A percentile compares a stretch with the other conserved stretches of the same genome.
These are phyloP conservation scores for Eragrostis tef DNA, from an alignment of 202 grass and related monocot genomes.

Conservation along the genomic window DNA sequence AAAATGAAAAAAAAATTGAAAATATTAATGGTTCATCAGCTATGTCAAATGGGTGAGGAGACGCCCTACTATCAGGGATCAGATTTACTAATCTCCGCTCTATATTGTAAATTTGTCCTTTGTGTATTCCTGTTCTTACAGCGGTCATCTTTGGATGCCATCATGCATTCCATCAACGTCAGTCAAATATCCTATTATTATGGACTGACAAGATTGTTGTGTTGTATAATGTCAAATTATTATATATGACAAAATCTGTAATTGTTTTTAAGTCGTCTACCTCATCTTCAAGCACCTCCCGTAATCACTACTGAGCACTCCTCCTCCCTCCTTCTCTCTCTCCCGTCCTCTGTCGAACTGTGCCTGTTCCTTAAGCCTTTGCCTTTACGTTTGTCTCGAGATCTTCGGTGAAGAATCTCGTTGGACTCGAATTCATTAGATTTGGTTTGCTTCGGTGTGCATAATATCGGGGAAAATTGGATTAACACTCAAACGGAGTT, in stretches of 20 bases:
- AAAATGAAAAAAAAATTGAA: not conserved
- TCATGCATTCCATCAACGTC: not conserved
- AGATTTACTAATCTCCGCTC: not conserved
- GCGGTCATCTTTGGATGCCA: not conserved
- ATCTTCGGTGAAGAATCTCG: not conserved
- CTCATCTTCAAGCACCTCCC: conserved; percentile 94
- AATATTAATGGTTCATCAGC: not conserved
- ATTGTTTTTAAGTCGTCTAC: conserved; percentile 45
- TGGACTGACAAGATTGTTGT: not conserved
- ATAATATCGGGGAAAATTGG: not conserved
- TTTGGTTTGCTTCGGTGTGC: conserved; percentile 1
- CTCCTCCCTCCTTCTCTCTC: not conserved
- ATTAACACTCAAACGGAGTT: not conserved
- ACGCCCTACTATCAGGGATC: not conserved
- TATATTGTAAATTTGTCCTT: not conserved
- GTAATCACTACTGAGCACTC: no score
- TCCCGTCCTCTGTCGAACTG: not conserved
- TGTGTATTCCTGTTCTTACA: not conserved
- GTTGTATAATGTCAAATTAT: not conserved
- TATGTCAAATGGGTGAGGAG: conserved; percentile 6
- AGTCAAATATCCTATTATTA: not conserved
- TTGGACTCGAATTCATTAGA: not conserved
- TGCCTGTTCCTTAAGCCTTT: not conserved
- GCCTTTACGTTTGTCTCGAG: not conserved
- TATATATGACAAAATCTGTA: conserved; percentile 10